A percentile compares a stretch with the other conserved stretches of the same genome.
These are phyloP conservation scores for Lepidium sativum DNA, from an alignment of 345 rosid genomes.

Conservation along the genomic window DNA sequence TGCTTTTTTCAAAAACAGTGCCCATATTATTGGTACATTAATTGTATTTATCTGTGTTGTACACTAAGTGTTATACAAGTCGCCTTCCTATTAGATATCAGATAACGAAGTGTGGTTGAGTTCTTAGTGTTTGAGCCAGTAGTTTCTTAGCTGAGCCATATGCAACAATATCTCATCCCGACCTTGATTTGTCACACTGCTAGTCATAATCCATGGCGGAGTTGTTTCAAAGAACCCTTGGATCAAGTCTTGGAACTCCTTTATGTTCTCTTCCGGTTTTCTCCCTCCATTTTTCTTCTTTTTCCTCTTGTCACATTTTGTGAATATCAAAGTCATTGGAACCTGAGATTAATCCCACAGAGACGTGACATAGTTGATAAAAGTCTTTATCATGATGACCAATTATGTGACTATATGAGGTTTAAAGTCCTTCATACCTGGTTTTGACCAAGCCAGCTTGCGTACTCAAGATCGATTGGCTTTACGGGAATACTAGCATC, in stretches of 20 bases:
- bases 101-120: neutral
- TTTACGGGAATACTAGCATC: constrained; percentile 94
- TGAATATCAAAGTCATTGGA: constrained; percentile 91
- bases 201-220: constrained; percentile 99
- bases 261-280: constrained; percentile 73
- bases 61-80: neutral
- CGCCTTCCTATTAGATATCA: neutral
- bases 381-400: neutral
- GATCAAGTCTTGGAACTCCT: constrained; percentile 72
- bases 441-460: constrained; percentile 95
- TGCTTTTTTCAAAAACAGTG: neutral
- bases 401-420: neutral
- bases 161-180: constrained; percentile 93
- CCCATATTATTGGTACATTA: neutral
- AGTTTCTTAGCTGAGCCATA: constrained; percentile 90
- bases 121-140: constrained; percentile 77
- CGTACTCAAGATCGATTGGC: constrained; percentile 85
- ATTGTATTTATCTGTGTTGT: neutral
- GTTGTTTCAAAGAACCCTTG: constrained; percentile 62
- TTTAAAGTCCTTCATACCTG: constrained; percentile 44
- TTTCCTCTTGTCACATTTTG: constrained; percentile 95
- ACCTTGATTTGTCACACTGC: constrained; percentile 92
- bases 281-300: constrained; percentile 89
- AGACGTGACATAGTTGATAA: neutral
- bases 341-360: constrained; percentile 35